These are phyloP conservation scores for Conticribra guillardii DNA, from an alignment of 108 stramenopile species.

Conservation along the genomic window DNA sequence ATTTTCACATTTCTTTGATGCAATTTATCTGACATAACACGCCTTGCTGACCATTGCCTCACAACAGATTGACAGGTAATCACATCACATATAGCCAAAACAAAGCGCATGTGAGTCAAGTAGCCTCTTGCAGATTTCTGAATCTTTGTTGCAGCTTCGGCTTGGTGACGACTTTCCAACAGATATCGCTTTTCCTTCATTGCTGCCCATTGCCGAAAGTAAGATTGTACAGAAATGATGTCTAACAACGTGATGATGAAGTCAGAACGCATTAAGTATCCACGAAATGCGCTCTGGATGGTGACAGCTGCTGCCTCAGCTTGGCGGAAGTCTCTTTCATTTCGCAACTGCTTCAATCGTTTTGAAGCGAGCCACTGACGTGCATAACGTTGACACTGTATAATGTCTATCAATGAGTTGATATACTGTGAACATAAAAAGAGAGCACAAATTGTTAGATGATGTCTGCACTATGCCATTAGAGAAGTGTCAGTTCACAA, in stretches of 20 bases:
- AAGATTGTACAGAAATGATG: slow-evolving; percentile 11
- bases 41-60: slow-evolving; percentile 31
- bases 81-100: slow-evolving; percentile 58
- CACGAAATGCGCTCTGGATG: slow-evolving; percentile 21
- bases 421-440: no score
- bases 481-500: neutral
- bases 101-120: slow-evolving; percentile 34
- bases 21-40: neutral
- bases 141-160: slow-evolving; percentile 22
- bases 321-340: neutral
- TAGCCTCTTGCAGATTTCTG: slow-evolving; percentile 31
- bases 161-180: neutral
- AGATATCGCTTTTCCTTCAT: neutral
- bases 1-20: neutral
- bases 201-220: slow-evolving; percentile 15
- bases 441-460: no score
- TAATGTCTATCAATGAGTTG: neutral
- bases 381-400: slow-evolving; percentile 15
- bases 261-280: slow-evolving; percentile 9
- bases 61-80: slow-evolving; percentile 63
- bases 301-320: neutral
- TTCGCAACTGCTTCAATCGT: neutral
- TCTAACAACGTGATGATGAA: slow-evolving; percentile 10
- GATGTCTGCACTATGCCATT: neutral
- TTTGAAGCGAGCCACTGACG: slow-evolving; percentile 12